A percentile compares a stretch with the other conserved stretches of the same genome.
Conservation (phyloP, 495 filamentous ascomycete genomes). For the Trichoderma reesei region DNA sequence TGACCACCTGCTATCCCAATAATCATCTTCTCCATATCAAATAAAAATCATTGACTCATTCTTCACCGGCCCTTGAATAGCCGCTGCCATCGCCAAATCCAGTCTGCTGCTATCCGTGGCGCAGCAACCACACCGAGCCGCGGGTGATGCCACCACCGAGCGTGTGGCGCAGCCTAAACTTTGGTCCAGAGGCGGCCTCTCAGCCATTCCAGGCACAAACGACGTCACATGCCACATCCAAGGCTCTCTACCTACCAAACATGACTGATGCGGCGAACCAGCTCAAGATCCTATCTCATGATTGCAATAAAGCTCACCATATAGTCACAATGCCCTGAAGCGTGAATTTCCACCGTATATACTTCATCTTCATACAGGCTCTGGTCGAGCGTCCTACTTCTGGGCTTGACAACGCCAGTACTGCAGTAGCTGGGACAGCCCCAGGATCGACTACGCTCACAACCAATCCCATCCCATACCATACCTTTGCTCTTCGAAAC, state of each 20-base stretch:
- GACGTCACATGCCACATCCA: background rate
- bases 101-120: background rate
- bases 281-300: background rate
- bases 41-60: too few relatives aligned
- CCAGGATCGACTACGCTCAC: background rate
- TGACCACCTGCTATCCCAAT: too few relatives aligned
- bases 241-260: background rate
- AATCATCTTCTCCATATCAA: too few relatives aligned
- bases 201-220: background rate
- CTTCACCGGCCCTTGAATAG: background rate
- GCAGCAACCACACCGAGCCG: background rate
- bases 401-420: too few relatives aligned
- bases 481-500: background rate
- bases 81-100: background rate
- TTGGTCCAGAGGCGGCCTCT: background rate
- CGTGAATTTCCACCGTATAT: background rate
- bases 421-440: background rate
- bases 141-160: background rate
- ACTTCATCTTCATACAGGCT: background rate
- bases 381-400: background rate
- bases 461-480: background rate
- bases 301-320: background rate
- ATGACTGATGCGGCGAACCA: background rate
- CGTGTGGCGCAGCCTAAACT: slow-evolving; percentile 1
- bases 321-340: background rate